Percentiles rank a stretch among this genome's conserved stretches.
Conservation (phyloP, 2,329 filamentous ascomycete genomes). For the Cordyceps javanica region DNA sequence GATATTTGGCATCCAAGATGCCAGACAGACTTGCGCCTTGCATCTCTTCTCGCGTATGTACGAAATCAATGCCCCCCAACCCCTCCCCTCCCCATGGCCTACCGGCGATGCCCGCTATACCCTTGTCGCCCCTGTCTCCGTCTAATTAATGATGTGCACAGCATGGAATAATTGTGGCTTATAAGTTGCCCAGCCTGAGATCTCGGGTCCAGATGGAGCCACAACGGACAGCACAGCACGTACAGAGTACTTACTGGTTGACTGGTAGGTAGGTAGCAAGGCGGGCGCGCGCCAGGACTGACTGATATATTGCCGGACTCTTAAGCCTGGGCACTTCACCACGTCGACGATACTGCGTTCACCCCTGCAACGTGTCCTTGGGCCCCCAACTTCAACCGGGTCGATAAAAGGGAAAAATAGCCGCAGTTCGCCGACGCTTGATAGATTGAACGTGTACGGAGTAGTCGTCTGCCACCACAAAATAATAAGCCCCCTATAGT, state of each 20-base stretch:
- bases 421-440: not conserved
- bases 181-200: conserved; percentile 4
- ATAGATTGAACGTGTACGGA: not conserved
- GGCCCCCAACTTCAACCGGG: not conserved
- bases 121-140: not conserved
- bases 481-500: not conserved
- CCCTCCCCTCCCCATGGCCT: not conserved
- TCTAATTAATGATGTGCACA: conserved; percentile 8
- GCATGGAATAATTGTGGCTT: conserved; percentile 9
- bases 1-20: conserved; percentile 8
- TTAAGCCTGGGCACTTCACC: not conserved
- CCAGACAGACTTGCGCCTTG: conserved; percentile 8
- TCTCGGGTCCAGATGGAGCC: conserved; percentile 10
- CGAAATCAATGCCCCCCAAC: conserved; percentile 4
- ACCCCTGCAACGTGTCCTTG: not conserved
- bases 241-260: no score
- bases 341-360: not conserved
- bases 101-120: not conserved
- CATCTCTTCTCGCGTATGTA: conserved; percentile 4
- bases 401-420: not conserved
- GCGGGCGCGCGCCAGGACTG: no score
- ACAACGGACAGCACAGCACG: not conserved
- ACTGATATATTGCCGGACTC: not conserved
- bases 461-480: not conserved
- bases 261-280: no score